Percentiles rank a stretch among this genome's conserved stretches.
These are phyloP conservation scores for Candida hispaniensis DNA, from an alignment of 805 yeast genomes.

Conservation along the genomic window DNA sequence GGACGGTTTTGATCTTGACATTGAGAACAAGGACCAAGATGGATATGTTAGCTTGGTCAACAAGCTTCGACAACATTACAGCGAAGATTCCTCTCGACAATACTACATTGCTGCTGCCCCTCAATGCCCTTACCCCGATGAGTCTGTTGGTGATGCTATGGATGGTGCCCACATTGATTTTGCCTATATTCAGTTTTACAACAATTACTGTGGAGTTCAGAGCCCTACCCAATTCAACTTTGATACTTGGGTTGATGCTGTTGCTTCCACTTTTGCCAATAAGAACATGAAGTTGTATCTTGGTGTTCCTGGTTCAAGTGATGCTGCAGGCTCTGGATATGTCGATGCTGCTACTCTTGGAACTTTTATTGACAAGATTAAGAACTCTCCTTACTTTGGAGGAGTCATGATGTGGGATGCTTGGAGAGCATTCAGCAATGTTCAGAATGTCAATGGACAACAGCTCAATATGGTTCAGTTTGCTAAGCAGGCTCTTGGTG, in stretches of 20 bases:
- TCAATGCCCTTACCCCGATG: slow-evolving; percentile 57
- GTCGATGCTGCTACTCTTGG: slow-evolving; percentile 33
- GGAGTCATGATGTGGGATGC: slow-evolving; percentile 82
- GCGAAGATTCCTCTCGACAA: slow-evolving; percentile 27
- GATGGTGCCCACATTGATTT: slow-evolving; percentile 42
- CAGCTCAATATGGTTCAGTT: slow-evolving; percentile 1
- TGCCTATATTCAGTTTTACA: slow-evolving; percentile 57
- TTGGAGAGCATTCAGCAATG: slow-evolving; percentile 37
- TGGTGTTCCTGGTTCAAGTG: slow-evolving; percentile 49
- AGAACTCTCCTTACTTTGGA: slow-evolving; percentile 34
- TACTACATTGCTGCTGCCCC: slow-evolving; percentile 58
- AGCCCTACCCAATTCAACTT: slow-evolving; percentile 30
- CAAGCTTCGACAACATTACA: slow-evolving; percentile 23
- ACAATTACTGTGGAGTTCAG: slow-evolving; percentile 38
- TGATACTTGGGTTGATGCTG: slow-evolving; percentile 44
- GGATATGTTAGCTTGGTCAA: slow-evolving; percentile 44
- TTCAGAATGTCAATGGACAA: slow-evolving; percentile 4
- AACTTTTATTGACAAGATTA: slow-evolving; percentile 25
- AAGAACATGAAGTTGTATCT: slow-evolving; percentile 43
- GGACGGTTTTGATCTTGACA: slow-evolving; percentile 62
- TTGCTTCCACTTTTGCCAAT: slow-evolving; percentile 38
- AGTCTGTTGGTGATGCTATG: slow-evolving; percentile 34
- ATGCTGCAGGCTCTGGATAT: slow-evolving; percentile 51
- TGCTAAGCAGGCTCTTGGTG: slow-evolving; percentile 13
- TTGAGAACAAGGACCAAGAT: slow-evolving; percentile 38